Conservation (phyloP, 2,329 filamentous ascomycete species). For the Alternaria novae-zelandiae region DNA sequence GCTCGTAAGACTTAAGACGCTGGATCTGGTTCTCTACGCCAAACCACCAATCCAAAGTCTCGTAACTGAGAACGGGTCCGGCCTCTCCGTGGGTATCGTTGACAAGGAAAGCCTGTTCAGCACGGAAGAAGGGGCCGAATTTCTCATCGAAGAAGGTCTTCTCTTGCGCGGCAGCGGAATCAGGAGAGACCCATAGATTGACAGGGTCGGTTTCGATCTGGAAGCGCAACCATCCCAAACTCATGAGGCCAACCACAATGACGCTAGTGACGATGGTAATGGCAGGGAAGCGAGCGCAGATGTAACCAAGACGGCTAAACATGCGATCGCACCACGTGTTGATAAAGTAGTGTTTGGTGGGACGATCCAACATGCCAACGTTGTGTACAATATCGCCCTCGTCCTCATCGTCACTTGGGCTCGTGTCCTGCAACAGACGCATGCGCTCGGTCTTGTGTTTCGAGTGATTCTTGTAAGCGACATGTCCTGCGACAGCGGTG, state of each 20-base stretch:
- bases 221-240: conserved; percentile 86
- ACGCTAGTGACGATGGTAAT: conserved; percentile 81
- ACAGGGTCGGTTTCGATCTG: conserved; percentile 90
- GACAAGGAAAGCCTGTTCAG: conserved; percentile 91
- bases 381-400: conserved; percentile 84
- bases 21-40: conserved; percentile 81
- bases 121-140: conserved; percentile 95
- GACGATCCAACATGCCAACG: conserved; percentile 77
- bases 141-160: conserved; percentile 92
- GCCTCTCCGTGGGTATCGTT: conserved; percentile 77
- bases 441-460: conserved; percentile 79
- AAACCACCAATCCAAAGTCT: conserved; percentile 93
- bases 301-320: conserved; percentile 80
- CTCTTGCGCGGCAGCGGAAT: conserved; percentile 86
- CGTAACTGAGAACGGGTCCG: conserved; percentile 83
- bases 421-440: conserved; percentile 83
- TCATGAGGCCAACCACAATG: conserved; percentile 78
- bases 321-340: conserved; percentile 82
- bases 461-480: conserved; percentile 76
- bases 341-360: conserved; percentile 78
- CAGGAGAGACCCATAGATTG: conserved; percentile 93
- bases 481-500: conserved; percentile 72
- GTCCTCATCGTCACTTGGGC: conserved; percentile 89
- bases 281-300: conserved; percentile 81
- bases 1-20: conserved; percentile 71